Evolutionary conservation across 2,329 filamentous ascomycete species (phyloP).

Genomic region (Diaporthe sp.): DNA sequence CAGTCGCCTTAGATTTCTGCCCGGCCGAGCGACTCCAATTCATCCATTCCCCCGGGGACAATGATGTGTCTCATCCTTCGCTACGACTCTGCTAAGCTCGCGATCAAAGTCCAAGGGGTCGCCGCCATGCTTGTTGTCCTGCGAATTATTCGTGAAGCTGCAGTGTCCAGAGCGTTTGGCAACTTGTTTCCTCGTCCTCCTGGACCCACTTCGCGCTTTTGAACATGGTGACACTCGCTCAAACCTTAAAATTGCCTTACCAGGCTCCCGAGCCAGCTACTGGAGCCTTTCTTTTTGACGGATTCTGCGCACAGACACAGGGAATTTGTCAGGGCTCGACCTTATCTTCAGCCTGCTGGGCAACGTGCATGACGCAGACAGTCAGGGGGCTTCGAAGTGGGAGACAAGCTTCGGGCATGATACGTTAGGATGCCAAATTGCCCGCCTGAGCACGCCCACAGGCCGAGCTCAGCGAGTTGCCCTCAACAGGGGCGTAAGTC

Average conservation of each 20-base stretch:
- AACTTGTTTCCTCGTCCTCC: not conserved
- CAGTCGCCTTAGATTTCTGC: not conserved
- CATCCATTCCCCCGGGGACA: not conserved
- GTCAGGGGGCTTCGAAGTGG: not conserved
- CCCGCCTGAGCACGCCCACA: not conserved
- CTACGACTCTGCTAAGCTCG: not conserved
- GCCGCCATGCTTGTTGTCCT: not conserved
- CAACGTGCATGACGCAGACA: not conserved
- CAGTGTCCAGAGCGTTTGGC: not conserved
- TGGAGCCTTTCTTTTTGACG: not conserved
- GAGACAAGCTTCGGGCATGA: slow-evolving; percentile 7
- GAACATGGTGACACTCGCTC: not conserved
- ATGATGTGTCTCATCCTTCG: not conserved
- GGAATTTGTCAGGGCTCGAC: not conserved
- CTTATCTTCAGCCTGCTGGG: not conserved
- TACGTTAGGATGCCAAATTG: not conserved
- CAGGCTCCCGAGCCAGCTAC: not conserved
- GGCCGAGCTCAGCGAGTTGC: not conserved
- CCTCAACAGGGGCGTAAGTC: no score
- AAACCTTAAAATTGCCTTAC: slow-evolving; percentile 14
- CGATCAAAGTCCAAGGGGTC: not conserved
- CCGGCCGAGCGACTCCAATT: not conserved
- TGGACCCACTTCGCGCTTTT: not conserved
- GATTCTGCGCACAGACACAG: slow-evolving; percentile 1
- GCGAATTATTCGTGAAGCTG: no score